These are phyloP conservation scores for Zea luxurians DNA, from an alignment of 176 grass and related monocot genomes.

Conservation along the genomic window DNA sequence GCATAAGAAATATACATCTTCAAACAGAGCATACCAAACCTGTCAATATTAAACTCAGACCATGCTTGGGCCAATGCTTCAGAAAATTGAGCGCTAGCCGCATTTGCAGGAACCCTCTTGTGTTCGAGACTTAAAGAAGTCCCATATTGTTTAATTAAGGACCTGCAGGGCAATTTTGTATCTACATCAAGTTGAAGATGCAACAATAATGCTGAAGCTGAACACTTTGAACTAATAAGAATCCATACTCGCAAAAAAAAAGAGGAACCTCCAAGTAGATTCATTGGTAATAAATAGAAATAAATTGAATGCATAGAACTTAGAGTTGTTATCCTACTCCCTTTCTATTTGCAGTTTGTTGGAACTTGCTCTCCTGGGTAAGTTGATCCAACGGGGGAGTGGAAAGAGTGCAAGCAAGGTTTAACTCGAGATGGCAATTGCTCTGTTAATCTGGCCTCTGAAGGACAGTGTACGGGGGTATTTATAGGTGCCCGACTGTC, in stretches of 20 bases:
- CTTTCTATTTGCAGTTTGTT: too few relatives aligned
- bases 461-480: too few relatives aligned
- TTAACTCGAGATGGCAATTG: too few relatives aligned
- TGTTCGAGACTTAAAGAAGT: conserved; percentile 59
- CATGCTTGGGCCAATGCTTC: conserved; percentile 77
- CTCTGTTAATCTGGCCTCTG: too few relatives aligned
- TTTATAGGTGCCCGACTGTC: too few relatives aligned
- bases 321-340: background rate
- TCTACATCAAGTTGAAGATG: background rate
- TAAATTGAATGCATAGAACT: conserved; percentile 14
- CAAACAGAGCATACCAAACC: conserved; percentile 48
- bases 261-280: conserved; percentile 2
- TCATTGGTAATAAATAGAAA: conserved; percentile 9
- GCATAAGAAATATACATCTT: conserved; percentile 20
- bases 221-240: conserved; percentile 24
- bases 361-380: too few relatives aligned
- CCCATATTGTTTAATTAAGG: conserved; percentile 61
- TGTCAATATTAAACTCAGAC: conserved; percentile 65
- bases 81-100: conserved; percentile 57
- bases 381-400: too few relatives aligned
- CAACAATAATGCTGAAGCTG: background rate
- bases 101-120: conserved; percentile 78
- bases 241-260: background rate
- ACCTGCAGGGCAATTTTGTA: conserved; percentile 51
- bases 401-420: too few relatives aligned